A percentile compares a stretch with the other conserved stretches of the same genome.
phyloP scores from a whole-genome alignment of 2,329 filamentous ascomycete species.

The Rugonectria rugulosa region DNA sequence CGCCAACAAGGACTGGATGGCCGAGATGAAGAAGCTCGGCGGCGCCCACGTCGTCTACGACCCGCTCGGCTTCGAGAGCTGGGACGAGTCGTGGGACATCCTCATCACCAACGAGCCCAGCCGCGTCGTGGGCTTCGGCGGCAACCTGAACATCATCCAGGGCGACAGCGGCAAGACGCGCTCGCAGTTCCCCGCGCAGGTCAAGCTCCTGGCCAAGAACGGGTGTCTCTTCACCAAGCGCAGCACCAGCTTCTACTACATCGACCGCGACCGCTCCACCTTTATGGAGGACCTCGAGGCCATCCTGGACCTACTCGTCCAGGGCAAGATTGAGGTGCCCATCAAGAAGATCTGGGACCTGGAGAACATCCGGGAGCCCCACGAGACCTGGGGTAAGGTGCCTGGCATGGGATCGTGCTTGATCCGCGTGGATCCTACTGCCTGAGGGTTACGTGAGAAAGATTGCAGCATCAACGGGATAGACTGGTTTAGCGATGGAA shows the following conservation, averaged over 20 bases:
- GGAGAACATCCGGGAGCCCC: constrained; percentile 49
- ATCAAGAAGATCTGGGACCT: constrained; percentile 52
- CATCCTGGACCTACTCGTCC: constrained; percentile 42
- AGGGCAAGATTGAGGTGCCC: constrained; percentile 44
- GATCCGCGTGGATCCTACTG: constrained; percentile 35
- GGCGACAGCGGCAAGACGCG: constrained; percentile 41
- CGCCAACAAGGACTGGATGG: constrained; percentile 57
- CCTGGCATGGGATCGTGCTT: constrained; percentile 47
- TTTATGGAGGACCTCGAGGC: constrained; percentile 42
- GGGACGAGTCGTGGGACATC: constrained; percentile 57
- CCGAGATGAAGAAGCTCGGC: constrained; percentile 52
- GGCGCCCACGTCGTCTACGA: constrained; percentile 58
- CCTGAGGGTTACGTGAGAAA: too few relatives aligned
- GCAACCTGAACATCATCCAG: constrained; percentile 44
- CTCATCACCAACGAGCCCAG: constrained; percentile 45
- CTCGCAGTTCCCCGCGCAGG: constrained; percentile 40
- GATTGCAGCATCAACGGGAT: too few relatives aligned
- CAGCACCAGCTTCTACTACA: constrained; percentile 46
- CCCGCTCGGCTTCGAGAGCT: constrained; percentile 58
- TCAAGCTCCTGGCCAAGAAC: constrained; percentile 46
- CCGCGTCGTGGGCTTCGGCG: constrained; percentile 50
- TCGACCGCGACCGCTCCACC: constrained; percentile 43
- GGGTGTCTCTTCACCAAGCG: constrained; percentile 38
- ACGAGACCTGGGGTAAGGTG: constrained; percentile 45
- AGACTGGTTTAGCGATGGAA: too few relatives aligned